Conservation (phyloP, 441 rosid species). For the Pelargonium citronellum region DNA sequence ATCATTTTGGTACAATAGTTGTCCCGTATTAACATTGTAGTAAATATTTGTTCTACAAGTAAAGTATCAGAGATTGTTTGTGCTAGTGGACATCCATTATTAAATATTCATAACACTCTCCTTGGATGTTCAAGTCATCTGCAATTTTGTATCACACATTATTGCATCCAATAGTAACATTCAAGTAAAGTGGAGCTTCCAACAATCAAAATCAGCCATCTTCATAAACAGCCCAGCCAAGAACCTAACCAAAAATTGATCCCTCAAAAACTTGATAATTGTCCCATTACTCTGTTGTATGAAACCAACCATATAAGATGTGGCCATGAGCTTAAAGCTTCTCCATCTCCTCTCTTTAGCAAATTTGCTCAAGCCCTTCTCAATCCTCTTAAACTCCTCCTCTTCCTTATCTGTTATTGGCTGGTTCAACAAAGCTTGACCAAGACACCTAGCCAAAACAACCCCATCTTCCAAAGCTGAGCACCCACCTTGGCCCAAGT, state of each 20-base stretch:
- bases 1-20: too few species aligned
- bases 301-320: slow-evolving; percentile 44
- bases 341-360: slow-evolving; percentile 70
- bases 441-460: slow-evolving; percentile 52
- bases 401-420: slow-evolving; percentile 8
- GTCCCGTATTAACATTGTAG: too few species aligned
- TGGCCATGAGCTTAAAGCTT: slow-evolving; percentile 48
- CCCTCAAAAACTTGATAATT: slow-evolving; percentile 42
- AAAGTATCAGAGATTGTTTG: too few species aligned
- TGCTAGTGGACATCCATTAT: too few species aligned
- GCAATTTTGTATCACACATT: too few species aligned
- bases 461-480: slow-evolving; percentile 62
- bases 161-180: background rate
- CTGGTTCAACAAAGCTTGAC: slow-evolving; percentile 29
- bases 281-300: slow-evolving; percentile 45
- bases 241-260: slow-evolving; percentile 27
- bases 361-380: slow-evolving; percentile 42
- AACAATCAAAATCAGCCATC: slow-evolving; percentile 39
- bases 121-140: too few species aligned
- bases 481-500: slow-evolving; percentile 63
- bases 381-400: slow-evolving; percentile 34
- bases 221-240: slow-evolving; percentile 32
- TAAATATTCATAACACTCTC: too few species aligned
- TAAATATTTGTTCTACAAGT: too few species aligned
- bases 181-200: slow-evolving; percentile 22